phyloP scores from a whole-genome alignment of 768 basidiomycete genomes.

The Obba rivulosa region DNA sequence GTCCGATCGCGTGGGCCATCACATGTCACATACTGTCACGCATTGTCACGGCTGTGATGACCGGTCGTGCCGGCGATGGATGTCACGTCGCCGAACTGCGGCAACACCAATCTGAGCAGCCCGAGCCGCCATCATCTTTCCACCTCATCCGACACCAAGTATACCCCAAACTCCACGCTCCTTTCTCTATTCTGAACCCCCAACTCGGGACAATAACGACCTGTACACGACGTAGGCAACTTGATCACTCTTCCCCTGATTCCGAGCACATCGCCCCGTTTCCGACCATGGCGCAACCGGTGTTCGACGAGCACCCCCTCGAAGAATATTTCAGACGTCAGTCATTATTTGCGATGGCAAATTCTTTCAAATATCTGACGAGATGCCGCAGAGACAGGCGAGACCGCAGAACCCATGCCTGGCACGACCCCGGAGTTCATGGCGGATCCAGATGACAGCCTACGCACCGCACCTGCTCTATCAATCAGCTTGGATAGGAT shows the following conservation, averaged over 20 bases:
- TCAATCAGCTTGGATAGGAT: conserved; percentile 3
- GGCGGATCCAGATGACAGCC: conserved; percentile 30
- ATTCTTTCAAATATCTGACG: background rate
- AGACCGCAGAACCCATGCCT: conserved; percentile 51
- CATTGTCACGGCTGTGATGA: no score
- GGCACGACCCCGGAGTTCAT: conserved; percentile 39
- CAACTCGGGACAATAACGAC: conserved; percentile 8
- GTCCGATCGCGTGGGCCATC: no score
- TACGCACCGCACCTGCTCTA: conserved; percentile 2
- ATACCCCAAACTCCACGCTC: background rate
- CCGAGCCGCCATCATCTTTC: background rate
- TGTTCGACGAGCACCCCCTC: conserved; percentile 75
- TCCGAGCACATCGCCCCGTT: background rate
- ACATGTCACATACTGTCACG: no score
- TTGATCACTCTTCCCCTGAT: conserved; percentile 2
- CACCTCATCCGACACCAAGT: background rate
- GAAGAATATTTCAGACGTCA: conserved; percentile 67
- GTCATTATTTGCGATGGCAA: conserved; percentile 6
- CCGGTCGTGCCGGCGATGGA: no score
- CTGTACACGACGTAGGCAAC: conserved; percentile 8
- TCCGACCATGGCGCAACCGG: conserved; percentile 61
- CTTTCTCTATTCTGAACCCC: background rate
- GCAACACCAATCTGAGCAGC: background rate
- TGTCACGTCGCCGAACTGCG: no score
- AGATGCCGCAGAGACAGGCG: conserved; percentile 48